A percentile compares a stretch with the other conserved stretches of the same genome.
Evolutionary conservation across 768 basidiomycete genomes (phyloP).

Genomic region (Tricholoma sp.): DNA sequence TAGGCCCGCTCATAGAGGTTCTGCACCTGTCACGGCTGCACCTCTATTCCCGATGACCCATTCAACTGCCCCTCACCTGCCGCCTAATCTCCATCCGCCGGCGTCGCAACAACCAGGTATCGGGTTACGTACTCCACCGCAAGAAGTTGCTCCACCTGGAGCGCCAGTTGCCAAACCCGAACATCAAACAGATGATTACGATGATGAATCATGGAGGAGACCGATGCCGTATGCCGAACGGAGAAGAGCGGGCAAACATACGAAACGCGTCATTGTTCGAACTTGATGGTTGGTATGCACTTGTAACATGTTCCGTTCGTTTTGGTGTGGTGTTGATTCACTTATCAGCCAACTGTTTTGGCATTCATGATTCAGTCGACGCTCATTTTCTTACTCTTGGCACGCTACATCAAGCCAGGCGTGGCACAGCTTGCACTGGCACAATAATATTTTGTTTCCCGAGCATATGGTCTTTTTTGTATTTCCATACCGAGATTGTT

Average conservation of each 20-base stretch:
- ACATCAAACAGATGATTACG: conserved; percentile 44
- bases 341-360: conserved; percentile 9
- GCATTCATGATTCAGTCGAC: conserved; percentile 8
- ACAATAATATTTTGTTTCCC: background rate
- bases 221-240: conserved; percentile 74
- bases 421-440: background rate
- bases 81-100: conserved; percentile 33
- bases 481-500: background rate
- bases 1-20: conserved; percentile 28
- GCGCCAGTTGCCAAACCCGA: conserved; percentile 31
- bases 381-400: background rate
- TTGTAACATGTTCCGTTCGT: conserved; percentile 14
- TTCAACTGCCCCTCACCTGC: conserved; percentile 19
- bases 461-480: background rate
- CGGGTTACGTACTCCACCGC: conserved; percentile 43
- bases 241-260: conserved; percentile 76
- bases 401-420: background rate
- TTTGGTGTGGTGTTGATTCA: conserved; percentile 2
- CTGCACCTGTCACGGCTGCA: conserved; percentile 28
- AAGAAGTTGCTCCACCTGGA: conserved; percentile 33
- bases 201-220: conserved; percentile 69
- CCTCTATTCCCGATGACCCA: conserved; percentile 31
- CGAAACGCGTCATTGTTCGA: conserved; percentile 63
- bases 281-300: conserved; percentile 20
- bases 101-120: conserved; percentile 27